These are phyloP conservation scores for Macrotyloma uniflorum DNA, from an alignment of 306 rosid genomes.

Conservation along the genomic window DNA sequence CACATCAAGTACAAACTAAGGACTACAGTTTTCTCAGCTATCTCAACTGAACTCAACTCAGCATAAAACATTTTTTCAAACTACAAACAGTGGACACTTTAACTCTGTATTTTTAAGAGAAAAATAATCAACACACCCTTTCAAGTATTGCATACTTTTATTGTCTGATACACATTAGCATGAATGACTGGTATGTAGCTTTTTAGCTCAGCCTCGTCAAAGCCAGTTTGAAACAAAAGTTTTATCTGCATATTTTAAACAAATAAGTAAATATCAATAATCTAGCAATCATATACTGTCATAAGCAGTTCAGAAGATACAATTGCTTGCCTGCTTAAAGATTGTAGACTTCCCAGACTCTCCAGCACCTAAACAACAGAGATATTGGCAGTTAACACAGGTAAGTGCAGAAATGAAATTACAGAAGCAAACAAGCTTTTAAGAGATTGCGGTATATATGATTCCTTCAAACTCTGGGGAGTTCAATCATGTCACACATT, in stretches of 20 bases:
- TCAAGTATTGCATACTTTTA: constrained; percentile 99
- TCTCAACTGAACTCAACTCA: constrained; percentile 41
- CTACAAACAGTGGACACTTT: constrained; percentile 44
- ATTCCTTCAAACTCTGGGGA: neutral
- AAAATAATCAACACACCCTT: constrained; percentile 99
- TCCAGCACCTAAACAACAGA: constrained; percentile 70
- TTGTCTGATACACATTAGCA: constrained; percentile 99
- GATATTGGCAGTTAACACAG: neutral
- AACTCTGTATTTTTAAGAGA: constrained; percentile 63
- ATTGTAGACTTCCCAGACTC: constrained; percentile 97
- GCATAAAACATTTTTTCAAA: constrained; percentile 27
- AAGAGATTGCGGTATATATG: constrained; percentile 11
- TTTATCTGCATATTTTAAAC: constrained; percentile 68
- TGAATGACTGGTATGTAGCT: constrained; percentile 94
- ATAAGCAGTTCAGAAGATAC: neutral
- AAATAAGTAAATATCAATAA: constrained; percentile 24
- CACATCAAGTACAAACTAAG: neutral
- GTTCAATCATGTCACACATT: neutral
- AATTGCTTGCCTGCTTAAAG: constrained; percentile 82
- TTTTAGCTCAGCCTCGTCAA: constrained; percentile 95
- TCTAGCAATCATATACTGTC: constrained; percentile 6
- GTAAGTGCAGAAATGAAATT: constrained; percentile 8
- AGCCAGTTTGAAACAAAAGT: constrained; percentile 97
- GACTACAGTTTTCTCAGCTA: constrained; percentile 15
- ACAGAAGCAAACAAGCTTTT: constrained; percentile 6